These are phyloP conservation scores for Hymenoscyphus fructigenus DNA, from an alignment of 2,329 filamentous ascomycete genomes.

Conservation along the genomic window DNA sequence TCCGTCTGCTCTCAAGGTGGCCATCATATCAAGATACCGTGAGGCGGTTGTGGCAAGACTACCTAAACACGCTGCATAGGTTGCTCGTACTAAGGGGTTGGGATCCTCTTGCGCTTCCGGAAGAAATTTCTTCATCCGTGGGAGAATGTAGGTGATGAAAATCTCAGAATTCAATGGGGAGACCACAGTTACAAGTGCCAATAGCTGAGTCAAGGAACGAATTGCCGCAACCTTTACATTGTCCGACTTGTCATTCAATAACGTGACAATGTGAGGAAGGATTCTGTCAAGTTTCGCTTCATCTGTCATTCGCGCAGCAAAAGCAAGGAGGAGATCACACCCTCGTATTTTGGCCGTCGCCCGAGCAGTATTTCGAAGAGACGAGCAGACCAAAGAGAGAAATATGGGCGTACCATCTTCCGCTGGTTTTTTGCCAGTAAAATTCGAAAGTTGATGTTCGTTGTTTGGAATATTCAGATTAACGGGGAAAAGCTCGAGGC, in stretches of 20 bases:
- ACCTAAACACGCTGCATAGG: slow-evolving; percentile 89
- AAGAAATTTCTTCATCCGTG: slow-evolving; percentile 61
- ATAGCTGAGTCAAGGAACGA: slow-evolving; percentile 81
- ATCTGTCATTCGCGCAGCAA: slow-evolving; percentile 87
- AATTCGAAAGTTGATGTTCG: slow-evolving; percentile 64
- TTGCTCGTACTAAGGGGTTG: slow-evolving; percentile 75
- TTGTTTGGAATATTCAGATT: slow-evolving; percentile 85
- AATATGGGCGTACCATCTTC: slow-evolving; percentile 95
- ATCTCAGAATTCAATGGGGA: slow-evolving; percentile 73
- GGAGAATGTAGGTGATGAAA: slow-evolving; percentile 66
- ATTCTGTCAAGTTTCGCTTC: slow-evolving; percentile 95
- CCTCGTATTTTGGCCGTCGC: slow-evolving; percentile 84
- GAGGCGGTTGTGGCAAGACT: slow-evolving; percentile 83
- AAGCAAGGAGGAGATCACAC: slow-evolving; percentile 88
- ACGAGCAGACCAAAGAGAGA: slow-evolving; percentile 83
- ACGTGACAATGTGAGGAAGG: slow-evolving; percentile 80
- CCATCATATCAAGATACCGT: slow-evolving; percentile 85
- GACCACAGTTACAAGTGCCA: slow-evolving; percentile 84
- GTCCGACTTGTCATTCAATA: slow-evolving; percentile 80
- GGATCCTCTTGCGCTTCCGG: slow-evolving; percentile 52
- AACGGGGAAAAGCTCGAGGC: slow-evolving; percentile 70
- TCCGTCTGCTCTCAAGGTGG: slow-evolving; percentile 80
- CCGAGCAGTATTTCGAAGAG: slow-evolving; percentile 83
- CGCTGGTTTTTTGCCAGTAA: slow-evolving; percentile 55
- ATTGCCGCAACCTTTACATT: slow-evolving; percentile 83